These are phyloP conservation scores for Phylloporus sp. DNA, from an alignment of 768 basidiomycete genomes.

Conservation along the genomic window DNA sequence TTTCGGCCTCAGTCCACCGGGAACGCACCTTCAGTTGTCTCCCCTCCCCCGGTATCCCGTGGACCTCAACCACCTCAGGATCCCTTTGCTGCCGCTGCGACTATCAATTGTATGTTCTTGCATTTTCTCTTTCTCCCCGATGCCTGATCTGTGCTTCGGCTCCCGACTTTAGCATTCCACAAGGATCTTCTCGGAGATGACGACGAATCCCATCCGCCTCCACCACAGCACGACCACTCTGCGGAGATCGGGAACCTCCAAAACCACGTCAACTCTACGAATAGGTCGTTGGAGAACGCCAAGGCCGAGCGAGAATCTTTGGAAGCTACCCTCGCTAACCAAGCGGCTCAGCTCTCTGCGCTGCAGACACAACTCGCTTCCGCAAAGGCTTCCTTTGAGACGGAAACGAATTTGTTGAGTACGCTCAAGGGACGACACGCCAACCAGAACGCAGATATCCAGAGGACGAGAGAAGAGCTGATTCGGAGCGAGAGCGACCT, in stretches of 20 bases:
- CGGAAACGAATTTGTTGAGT: slow-evolving; percentile 66
- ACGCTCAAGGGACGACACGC: slow-evolving; percentile 64
- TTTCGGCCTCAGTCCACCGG: slow-evolving; percentile 38
- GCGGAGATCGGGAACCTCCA: slow-evolving; percentile 84
- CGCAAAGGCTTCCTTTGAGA: slow-evolving; percentile 82
- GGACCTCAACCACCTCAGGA: slow-evolving; percentile 32
- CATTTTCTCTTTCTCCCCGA: background rate
- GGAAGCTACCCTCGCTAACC: slow-evolving; percentile 60
- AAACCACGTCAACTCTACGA: slow-evolving; percentile 81
- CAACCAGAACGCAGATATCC: slow-evolving; percentile 65
- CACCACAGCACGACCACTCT: slow-evolving; percentile 64
- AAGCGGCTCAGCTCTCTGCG: slow-evolving; percentile 69
- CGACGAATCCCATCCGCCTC: slow-evolving; percentile 41
- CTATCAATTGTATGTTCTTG: slow-evolving; percentile 19
- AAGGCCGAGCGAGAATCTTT: slow-evolving; percentile 61
- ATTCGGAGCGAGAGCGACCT: slow-evolving; percentile 91
- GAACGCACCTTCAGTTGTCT: slow-evolving; percentile 22
- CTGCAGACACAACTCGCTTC: slow-evolving; percentile 79
- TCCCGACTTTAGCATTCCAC: slow-evolving; percentile 16
- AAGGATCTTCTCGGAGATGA: slow-evolving; percentile 74
- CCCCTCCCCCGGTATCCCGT: slow-evolving; percentile 26
- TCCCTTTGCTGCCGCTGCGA: slow-evolving; percentile 45
- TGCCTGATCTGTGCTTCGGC: slow-evolving; percentile 6
- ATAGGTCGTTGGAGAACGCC: slow-evolving; percentile 58
- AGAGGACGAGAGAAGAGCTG: slow-evolving; percentile 67